Evolutionary conservation across 2,329 filamentous ascomycete species (phyloP).

Genomic region (Monosporascus sp.): DNA sequence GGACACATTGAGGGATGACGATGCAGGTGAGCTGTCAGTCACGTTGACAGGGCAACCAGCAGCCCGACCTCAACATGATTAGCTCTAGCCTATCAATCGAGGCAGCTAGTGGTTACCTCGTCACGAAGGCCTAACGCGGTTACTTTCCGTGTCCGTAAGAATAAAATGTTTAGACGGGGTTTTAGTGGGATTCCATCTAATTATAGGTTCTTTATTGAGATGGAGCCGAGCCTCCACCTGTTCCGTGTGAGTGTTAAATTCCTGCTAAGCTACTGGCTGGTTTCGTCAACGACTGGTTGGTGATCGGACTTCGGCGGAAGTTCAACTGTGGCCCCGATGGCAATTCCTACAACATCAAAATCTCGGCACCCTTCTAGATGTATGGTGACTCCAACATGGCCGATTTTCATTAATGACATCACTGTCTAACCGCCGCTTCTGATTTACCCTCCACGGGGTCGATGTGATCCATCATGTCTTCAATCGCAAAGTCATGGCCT

Average conservation of each 20-base stretch:
- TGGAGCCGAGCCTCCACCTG: too few species aligned
- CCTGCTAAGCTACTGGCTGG: too few species aligned
- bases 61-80: not conserved
- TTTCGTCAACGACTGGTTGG: too few species aligned
- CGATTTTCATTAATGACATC: not conserved
- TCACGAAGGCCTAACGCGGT: too few species aligned
- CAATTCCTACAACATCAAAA: not conserved
- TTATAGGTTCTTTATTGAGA: too few species aligned
- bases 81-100: not conserved
- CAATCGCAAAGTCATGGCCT: slow-evolving; percentile 21
- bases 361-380: too few species aligned
- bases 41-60: not conserved
- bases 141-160: too few species aligned
- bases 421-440: not conserved
- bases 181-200: too few species aligned
- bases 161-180: too few species aligned
- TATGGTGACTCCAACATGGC: not conserved
- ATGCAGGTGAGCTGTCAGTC: not conserved
- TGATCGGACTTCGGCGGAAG: not conserved
- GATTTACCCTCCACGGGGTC: too few species aligned
- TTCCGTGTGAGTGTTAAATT: too few species aligned
- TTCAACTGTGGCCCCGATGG: not conserved
- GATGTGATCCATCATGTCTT: slow-evolving; percentile 12
- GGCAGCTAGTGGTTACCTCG: too few species aligned
- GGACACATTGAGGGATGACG: not conserved